Conservation (phyloP, 2,329 filamentous ascomycete species). For the Fusarium nurragi region DNA sequence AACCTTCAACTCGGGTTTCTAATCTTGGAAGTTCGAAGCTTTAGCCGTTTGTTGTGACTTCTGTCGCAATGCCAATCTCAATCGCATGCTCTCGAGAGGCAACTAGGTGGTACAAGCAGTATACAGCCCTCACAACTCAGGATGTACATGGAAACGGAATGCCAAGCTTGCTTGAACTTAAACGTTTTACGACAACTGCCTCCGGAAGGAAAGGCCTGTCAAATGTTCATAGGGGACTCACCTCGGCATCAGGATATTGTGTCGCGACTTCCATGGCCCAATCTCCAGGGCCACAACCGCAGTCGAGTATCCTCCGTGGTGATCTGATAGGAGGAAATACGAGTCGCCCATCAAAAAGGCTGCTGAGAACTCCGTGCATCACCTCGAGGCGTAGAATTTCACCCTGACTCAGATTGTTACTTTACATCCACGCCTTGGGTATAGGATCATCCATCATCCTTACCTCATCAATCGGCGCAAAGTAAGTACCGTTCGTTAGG, state of each 20-base stretch:
- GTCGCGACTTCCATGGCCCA: constrained; percentile 77
- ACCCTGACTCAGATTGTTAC: constrained; percentile 59
- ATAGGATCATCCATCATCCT: constrained; percentile 28
- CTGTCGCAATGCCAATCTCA: neutral
- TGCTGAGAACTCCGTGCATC: constrained; percentile 70
- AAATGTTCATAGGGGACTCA: constrained; percentile 47
- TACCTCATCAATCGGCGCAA: constrained; percentile 78
- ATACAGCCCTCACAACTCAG: neutral
- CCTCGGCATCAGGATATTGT: constrained; percentile 71
- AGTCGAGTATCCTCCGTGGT: constrained; percentile 72
- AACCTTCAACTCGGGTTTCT: neutral
- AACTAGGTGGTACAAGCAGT: neutral
- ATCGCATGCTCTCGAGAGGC: neutral
- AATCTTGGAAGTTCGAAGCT: neutral
- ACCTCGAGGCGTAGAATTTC: constrained; percentile 72
- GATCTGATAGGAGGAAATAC: constrained; percentile 74
- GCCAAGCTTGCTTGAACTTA: neutral
- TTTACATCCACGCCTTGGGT: constrained; percentile 4
- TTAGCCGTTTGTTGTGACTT: neutral
- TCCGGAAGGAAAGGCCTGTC: neutral
- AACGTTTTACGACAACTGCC: neutral
- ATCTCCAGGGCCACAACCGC: constrained; percentile 74
- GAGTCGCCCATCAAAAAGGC: constrained; percentile 71
- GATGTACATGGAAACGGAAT: neutral
- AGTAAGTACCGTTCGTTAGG: constrained; percentile 71